A percentile compares a stretch with the other conserved stretches of the same genome.
Evolutionary conservation across 495 filamentous ascomycete genomes (phyloP).

Genomic region (Penicillium simplicissimum): DNA sequence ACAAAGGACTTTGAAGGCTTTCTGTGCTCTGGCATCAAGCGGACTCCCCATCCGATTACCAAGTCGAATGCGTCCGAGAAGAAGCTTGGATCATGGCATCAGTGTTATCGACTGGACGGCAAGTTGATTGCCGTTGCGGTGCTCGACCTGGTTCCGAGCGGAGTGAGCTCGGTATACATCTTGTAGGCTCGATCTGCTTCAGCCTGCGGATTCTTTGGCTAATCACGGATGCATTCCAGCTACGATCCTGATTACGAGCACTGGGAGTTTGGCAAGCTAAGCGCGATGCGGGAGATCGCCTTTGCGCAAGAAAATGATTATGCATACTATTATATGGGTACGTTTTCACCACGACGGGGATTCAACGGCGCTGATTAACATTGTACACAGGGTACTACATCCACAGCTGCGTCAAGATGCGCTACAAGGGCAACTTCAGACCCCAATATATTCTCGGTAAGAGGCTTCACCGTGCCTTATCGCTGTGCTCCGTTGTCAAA

Average conservation of each 20-base stretch:
- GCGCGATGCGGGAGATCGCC: conserved; percentile 80
- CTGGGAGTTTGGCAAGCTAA: conserved; percentile 84
- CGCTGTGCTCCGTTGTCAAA: not conserved
- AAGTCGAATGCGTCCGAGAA: conserved; percentile 52
- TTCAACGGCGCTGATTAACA: not conserved
- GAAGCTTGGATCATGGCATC: conserved; percentile 85
- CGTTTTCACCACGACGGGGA: conserved; percentile 8
- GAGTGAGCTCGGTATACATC: conserved; percentile 93
- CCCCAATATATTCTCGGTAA: conserved; percentile 78
- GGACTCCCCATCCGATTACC: conserved; percentile 36
- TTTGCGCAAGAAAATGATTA: conserved; percentile 76
- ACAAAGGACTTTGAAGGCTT: conserved; percentile 74
- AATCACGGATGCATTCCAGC: conserved; percentile 23
- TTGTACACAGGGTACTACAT: conserved; percentile 62
- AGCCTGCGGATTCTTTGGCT: conserved; percentile 9
- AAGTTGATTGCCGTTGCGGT: conserved; percentile 85
- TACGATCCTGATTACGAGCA: conserved; percentile 80
- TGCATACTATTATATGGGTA: conserved; percentile 74
- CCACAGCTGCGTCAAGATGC: conserved; percentile 73
- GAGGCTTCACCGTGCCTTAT: not conserved
- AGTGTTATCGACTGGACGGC: conserved; percentile 91
- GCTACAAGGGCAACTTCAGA: conserved; percentile 85
- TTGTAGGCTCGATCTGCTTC: conserved; percentile 48
- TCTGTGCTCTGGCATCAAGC: conserved; percentile 79
- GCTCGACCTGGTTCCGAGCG: conserved; percentile 81